Percentiles rank a stretch among this genome's conserved stretches.
phyloP scores from a whole-genome alignment of 164 flowering plant genomes.

The Vitis riparia region DNA sequence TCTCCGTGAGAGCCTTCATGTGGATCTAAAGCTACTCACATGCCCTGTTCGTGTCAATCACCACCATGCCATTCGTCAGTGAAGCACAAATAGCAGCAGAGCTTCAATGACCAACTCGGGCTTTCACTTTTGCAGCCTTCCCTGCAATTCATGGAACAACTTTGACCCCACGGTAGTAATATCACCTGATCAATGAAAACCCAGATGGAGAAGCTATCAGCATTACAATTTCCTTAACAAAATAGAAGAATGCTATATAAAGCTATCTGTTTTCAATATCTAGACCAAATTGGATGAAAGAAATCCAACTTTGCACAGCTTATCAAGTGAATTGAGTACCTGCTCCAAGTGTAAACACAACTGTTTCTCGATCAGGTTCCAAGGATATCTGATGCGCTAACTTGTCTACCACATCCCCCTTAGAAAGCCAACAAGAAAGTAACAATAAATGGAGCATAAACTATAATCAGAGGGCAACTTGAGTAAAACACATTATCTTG shows the following conservation, averaged over 20 bases:
- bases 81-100: background rate
- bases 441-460: background rate
- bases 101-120: background rate
- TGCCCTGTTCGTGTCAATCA: no score
- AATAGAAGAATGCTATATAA: background rate
- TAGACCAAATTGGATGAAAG: background rate
- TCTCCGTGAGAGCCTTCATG: no score
- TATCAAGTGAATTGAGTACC: conserved; percentile 23
- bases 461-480: background rate
- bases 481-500: background rate
- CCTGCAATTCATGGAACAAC: conserved; percentile 30
- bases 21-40: no score
- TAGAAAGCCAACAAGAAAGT: background rate
- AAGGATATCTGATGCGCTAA: conserved; percentile 28
- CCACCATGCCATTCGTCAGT: no score
- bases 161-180: conserved; percentile 39
- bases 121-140: conserved; percentile 9
- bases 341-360: conserved; percentile 51
- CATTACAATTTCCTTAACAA: background rate
- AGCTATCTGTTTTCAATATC: background rate
- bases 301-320: background rate
- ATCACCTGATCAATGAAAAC: conserved; percentile 28
- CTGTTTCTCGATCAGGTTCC: conserved; percentile 27
- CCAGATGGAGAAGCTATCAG: background rate
- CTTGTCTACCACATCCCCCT: conserved; percentile 36